Evolutionary conservation across 1,139 yeast species (phyloP).

Genomic region (Wickerhamomyces sp.): DNA sequence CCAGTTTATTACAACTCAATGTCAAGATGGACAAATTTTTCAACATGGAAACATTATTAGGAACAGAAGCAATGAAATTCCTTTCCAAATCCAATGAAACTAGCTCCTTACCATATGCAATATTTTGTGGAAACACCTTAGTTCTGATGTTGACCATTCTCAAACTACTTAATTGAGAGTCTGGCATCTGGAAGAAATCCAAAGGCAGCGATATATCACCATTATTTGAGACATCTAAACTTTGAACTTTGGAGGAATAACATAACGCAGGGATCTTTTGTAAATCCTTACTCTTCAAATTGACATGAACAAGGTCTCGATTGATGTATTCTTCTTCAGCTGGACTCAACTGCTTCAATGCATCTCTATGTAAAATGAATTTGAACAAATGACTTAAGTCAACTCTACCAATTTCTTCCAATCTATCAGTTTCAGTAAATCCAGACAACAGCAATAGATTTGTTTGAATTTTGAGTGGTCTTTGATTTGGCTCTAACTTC

Average conservation of each 20-base stretch:
- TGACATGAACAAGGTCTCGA: constrained; percentile 69
- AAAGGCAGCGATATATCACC: constrained; percentile 81
- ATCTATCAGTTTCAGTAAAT: constrained; percentile 67
- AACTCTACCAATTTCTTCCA: constrained; percentile 78
- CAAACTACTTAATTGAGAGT: constrained; percentile 57
- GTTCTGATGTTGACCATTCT: constrained; percentile 72
- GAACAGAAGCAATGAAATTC: constrained; percentile 63
- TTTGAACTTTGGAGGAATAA: constrained; percentile 77
- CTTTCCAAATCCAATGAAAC: constrained; percentile 75
- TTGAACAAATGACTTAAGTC: constrained; percentile 85
- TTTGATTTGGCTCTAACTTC: constrained; percentile 65
- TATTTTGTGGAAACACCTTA: constrained; percentile 65
- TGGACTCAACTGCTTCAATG: constrained; percentile 61
- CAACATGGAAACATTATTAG: constrained; percentile 51
- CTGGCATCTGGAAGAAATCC: constrained; percentile 80
- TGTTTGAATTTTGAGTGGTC: constrained; percentile 75
- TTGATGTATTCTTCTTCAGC: constrained; percentile 62
- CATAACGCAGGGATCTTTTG: constrained; percentile 83
- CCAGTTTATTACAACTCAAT: constrained; percentile 69
- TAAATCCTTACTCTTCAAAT: constrained; percentile 67
- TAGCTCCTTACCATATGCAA: constrained; percentile 64
- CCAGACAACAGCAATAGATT: constrained; percentile 75
- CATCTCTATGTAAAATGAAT: constrained; percentile 71
- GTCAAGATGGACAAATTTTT: constrained; percentile 50
- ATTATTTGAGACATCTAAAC: constrained; percentile 79